A percentile compares a stretch with the other conserved stretches of the same genome.
These are phyloP conservation scores for Penstemon newberryi DNA, from an alignment of 257 asterid species.

Conservation along the genomic window DNA sequence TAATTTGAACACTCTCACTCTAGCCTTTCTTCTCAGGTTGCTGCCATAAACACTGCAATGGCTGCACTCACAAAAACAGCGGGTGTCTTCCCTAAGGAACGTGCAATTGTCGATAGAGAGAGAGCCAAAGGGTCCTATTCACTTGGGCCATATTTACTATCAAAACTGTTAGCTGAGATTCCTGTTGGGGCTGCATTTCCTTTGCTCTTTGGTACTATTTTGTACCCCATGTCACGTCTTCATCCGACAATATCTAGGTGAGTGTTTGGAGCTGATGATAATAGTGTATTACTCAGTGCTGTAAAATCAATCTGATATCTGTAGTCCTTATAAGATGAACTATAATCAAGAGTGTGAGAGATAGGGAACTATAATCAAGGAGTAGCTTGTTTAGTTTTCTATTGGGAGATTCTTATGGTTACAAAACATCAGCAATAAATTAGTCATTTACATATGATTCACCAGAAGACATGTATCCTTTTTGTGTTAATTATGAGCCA, in stretches of 20 bases:
- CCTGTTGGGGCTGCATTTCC: conserved; percentile 98
- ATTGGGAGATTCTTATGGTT: too few relatives aligned
- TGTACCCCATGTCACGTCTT: conserved; percentile 95
- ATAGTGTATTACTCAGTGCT: conserved; percentile 7
- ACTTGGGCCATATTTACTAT: conserved; percentile 87
- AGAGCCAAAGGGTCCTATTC: conserved; percentile 85
- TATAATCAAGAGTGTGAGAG: background rate
- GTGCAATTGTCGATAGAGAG: conserved; percentile 93
- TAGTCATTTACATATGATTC: background rate
- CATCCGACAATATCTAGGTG: conserved; percentile 86
- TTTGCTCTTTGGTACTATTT: conserved; percentile 78
- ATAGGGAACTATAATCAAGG: background rate
- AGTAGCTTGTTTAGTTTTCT: too few relatives aligned
- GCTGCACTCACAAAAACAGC: conserved; percentile 97
- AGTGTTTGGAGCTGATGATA: conserved; percentile 30
- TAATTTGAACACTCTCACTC: conserved; percentile 19
- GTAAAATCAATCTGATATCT: background rate
- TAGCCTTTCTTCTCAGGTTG: conserved; percentile 54
- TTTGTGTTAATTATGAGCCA: background rate
- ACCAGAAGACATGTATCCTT: background rate
- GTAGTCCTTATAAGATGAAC: conserved; percentile 6
- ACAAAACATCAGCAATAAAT: background rate
- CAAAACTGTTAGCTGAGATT: conserved; percentile 89
- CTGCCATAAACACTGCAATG: conserved; percentile 99
- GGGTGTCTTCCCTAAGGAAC: conserved; percentile 98